A percentile compares a stretch with the other conserved stretches of the same genome.
Evolutionary conservation across 2,329 filamentous ascomycete genomes (phyloP).

Genomic region (Alternaria triticimaculans): DNA sequence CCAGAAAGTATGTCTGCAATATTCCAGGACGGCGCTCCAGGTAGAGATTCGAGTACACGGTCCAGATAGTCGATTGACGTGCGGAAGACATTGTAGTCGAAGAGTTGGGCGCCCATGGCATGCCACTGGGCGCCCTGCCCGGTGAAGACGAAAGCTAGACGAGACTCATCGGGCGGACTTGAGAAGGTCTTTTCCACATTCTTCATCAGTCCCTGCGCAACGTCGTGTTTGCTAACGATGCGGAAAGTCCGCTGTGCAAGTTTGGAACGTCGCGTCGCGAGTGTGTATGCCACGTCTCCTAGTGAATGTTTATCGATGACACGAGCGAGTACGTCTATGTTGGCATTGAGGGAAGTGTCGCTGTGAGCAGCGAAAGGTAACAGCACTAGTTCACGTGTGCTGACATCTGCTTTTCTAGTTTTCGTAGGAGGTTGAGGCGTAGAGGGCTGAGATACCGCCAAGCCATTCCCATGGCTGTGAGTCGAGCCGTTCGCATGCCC

Average conservation of each 20-base stretch:
- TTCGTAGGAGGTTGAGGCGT: background rate
- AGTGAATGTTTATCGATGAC: background rate
- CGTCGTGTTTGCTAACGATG: background rate
- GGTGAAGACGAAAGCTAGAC: conserved; percentile 35
- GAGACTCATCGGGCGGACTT: background rate
- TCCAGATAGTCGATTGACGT: background rate
- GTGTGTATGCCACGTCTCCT: background rate
- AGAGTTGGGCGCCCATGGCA: conserved; percentile 27
- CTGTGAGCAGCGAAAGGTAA: background rate
- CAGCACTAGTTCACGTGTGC: background rate
- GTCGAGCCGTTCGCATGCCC: background rate
- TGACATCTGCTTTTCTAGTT: background rate
- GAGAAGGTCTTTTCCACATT: background rate
- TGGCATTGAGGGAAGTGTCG: background rate
- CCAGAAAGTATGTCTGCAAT: background rate
- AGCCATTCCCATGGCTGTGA: background rate
- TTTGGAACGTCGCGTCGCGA: background rate
- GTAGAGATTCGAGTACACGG: background rate
- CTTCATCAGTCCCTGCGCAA: background rate
- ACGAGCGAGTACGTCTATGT: background rate
- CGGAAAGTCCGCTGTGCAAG: background rate
- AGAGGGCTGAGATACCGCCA: background rate
- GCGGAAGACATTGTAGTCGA: background rate
- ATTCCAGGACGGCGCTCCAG: background rate
- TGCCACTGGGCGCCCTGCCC: conserved; percentile 39